Base-by-base conservation (phyloP, 2,329 filamentous ascomycete species). In the Peltaster fructicola region DNA sequence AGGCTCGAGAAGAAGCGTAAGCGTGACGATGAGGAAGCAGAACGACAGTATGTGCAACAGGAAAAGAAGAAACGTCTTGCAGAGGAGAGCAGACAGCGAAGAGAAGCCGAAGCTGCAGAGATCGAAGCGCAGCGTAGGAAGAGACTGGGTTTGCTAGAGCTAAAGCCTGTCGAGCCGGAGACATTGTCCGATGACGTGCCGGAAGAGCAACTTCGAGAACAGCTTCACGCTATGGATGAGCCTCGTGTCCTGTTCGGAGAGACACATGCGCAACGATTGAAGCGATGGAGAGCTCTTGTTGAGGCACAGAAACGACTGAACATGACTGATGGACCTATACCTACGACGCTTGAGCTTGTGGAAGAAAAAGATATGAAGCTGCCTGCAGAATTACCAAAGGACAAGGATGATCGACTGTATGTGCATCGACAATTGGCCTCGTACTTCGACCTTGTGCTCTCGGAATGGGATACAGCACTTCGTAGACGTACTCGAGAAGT, bases 371-470 rank as follows among this genome's bases (percentile, higher is more conserved):
- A 91, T 38, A 92, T 93, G 80, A 85, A 84, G 50, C 70, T 95
- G 13, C 57, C 68, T 2, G 59, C 62, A 9, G 60, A 57, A 20
- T 54, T 79, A 7, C 61, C 65, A 1, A 60, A 64, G 39, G 76
- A 84, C 38, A 57, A 56, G 11, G 67, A 72, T 19, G 76, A 60
- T 1, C 67, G 71, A 22, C 57, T 64, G 21, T 82, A 76, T 51
- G 57, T 98, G 19, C 85, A 76, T 56, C 65, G 85, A 7, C 85
- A 98, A 51, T 62, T 98, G 28, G 79, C 78, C 11, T 88, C 79
- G 23, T 98, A 93, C 58, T 95, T 98, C 56, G 90, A 79, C 26
- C 81, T 98, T 71, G 70, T 98, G n/a, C 59, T 98, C 30, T 67
- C 63, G 21, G 85, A 90, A 50, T 98, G 90, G 75, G 70, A 84